Conservation (phyloP, 768 basidiomycete species). For the Termitomyces sp. region DNA sequence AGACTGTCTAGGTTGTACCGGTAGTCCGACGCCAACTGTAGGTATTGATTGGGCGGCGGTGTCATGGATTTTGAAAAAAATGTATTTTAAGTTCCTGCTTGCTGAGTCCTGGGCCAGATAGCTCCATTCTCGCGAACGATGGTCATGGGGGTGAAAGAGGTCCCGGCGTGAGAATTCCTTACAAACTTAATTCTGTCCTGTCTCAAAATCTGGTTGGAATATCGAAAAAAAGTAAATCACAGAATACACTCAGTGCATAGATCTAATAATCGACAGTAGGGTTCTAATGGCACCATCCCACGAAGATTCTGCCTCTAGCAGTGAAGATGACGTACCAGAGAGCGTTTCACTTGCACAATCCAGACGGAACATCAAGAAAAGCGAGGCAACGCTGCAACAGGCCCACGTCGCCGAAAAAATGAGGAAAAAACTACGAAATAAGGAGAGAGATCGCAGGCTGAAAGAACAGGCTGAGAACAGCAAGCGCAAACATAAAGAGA, state of each 20-base stretch:
- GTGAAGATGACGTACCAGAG: conserved; percentile 20
- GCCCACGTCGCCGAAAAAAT: conserved; percentile 13
- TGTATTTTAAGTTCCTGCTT: too few relatives aligned
- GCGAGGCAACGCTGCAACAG: conserved; percentile 10
- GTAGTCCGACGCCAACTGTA: too few relatives aligned
- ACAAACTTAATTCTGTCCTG: not conserved
- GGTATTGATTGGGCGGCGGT: too few relatives aligned
- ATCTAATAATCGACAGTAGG: not conserved
- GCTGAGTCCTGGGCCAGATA: too few relatives aligned
- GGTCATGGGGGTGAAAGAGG: too few relatives aligned
- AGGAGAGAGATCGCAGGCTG: conserved; percentile 14
- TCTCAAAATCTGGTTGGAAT: not conserved
- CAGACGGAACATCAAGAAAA: conserved; percentile 11
- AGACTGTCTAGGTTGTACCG: too few relatives aligned
- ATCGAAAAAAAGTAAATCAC: not conserved
- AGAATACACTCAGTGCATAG: not conserved
- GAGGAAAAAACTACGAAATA: conserved; percentile 13
- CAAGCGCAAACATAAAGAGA: conserved; percentile 8
- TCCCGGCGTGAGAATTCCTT: conserved; percentile 1
- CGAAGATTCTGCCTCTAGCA: conserved; percentile 11
- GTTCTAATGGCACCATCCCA: conserved; percentile 7
- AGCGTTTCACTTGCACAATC: conserved; percentile 17
- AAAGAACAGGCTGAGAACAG: conserved; percentile 17
- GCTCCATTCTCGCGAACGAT: too few relatives aligned
- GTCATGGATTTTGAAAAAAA: too few relatives aligned